phyloP scores from a whole-genome alignment of 345 rosid species.

The Jatropha curcas region DNA sequence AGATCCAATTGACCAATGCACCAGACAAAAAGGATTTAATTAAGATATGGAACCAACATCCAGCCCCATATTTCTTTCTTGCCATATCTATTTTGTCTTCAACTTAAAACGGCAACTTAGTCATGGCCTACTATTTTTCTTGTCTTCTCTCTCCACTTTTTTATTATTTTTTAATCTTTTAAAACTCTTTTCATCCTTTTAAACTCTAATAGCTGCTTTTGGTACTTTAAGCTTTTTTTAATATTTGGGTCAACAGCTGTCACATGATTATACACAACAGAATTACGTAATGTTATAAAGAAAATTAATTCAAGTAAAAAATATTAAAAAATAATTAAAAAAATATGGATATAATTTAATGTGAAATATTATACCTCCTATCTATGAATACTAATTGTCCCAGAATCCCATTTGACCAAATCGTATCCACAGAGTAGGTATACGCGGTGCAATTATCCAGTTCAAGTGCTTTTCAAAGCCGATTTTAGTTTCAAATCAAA shows the following conservation, averaged over 20 bases:
- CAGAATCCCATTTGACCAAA: too few species aligned
- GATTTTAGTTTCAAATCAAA: too few species aligned
- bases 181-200: neutral
- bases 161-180: neutral
- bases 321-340: too few species aligned
- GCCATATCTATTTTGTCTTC: conserved; percentile 4
- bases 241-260: neutral
- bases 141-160: neutral
- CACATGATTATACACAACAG: neutral
- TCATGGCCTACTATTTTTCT: neutral
- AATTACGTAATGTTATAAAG: neutral
- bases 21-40: conserved; percentile 19
- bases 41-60: conserved; percentile 14
- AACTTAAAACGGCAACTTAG: neutral
- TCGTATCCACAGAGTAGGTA: too few species aligned
- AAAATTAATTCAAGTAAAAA: neutral
- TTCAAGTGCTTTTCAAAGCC: too few species aligned
- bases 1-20: conserved; percentile 4
- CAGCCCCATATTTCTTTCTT: conserved; percentile 24
- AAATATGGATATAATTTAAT: too few species aligned
- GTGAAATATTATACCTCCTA: too few species aligned
- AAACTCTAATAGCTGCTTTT: neutral
- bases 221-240: neutral
- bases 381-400: too few species aligned
- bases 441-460: too few species aligned